Evolutionary conservation across 257 asterid genomes (phyloP).

Genomic region (Datura wrightii): DNA sequence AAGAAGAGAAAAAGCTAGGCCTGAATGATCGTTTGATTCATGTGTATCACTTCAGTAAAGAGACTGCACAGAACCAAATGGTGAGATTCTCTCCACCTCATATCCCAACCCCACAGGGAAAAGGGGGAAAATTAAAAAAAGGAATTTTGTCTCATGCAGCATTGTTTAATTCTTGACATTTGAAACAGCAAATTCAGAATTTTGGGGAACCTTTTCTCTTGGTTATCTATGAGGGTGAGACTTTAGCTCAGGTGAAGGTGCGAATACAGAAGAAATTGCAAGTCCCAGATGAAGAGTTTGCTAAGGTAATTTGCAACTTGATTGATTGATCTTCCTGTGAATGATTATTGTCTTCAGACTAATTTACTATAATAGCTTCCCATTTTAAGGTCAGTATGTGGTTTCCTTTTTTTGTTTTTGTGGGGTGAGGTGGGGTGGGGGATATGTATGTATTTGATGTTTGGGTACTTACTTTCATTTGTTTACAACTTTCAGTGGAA

Average conservation of each 20-base stretch:
- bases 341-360: not conserved
- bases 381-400: not conserved
- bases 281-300: conserved; percentile 63
- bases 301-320: conserved; percentile 43
- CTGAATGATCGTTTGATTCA: conserved; percentile 57
- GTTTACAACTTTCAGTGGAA: conserved; percentile 51
- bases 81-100: conserved; percentile 37
- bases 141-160: not conserved
- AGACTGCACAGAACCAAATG: conserved; percentile 62
- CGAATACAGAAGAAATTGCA: conserved; percentile 60
- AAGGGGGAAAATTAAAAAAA: not conserved
- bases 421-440: not conserved
- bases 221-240: conserved; percentile 58
- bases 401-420: not conserved
- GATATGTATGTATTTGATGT: not conserved
- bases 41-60: conserved; percentile 61
- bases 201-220: conserved; percentile 65
- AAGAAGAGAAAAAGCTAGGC: conserved; percentile 57
- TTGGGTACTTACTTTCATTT: not conserved
- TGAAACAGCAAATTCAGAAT: conserved; percentile 56
- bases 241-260: conserved; percentile 50
- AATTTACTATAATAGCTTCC: not conserved
- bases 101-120: not conserved
- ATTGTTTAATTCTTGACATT: not conserved
- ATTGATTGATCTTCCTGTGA: not conserved